Conservation (phyloP, 306 rosid genomes). For the Acmispon strigosus region DNA sequence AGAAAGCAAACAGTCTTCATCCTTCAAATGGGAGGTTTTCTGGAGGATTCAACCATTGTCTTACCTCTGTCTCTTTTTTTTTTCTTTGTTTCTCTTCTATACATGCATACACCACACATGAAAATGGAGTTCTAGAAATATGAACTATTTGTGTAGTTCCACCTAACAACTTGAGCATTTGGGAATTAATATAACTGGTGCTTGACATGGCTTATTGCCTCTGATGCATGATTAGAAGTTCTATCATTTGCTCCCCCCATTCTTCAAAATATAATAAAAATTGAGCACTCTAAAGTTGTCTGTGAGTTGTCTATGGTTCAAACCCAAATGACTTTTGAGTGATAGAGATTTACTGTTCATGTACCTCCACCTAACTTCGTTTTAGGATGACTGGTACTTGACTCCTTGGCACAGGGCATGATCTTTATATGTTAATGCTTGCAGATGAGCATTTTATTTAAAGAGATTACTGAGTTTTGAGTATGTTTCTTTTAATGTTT, state of each 20-base stretch:
- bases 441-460: background rate
- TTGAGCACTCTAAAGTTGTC: background rate
- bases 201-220: background rate
- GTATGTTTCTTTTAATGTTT: conserved; percentile 1
- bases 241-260: background rate
- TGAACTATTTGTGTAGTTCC: background rate
- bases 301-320: background rate
- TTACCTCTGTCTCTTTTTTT: background rate
- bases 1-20: background rate
- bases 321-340: background rate
- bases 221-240: background rate
- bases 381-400: background rate
- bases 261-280: background rate
- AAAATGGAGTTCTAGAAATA: background rate
- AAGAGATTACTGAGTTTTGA: background rate
- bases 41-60: background rate
- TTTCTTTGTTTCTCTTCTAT: background rate
- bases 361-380: background rate
- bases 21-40: conserved; percentile 1
- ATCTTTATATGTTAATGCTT: conserved; percentile 7
- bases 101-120: background rate
- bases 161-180: background rate
- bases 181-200: background rate
- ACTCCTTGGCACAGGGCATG: background rate
- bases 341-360: background rate